Conservation (phyloP, 768 basidiomycete species). For the Pleurotus pulmonarius region DNA sequence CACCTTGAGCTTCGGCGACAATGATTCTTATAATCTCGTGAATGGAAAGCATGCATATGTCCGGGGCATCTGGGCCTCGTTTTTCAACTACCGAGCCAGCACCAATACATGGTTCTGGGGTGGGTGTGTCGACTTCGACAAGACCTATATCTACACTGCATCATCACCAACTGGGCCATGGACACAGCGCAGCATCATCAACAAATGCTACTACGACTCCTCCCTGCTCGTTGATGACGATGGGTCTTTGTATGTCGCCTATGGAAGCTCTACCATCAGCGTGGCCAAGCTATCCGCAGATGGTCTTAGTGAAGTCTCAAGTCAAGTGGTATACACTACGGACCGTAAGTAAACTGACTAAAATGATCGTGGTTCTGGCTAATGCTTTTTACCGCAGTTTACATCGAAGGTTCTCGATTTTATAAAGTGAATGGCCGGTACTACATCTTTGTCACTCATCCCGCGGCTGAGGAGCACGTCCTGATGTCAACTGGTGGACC, state of each 20-base stretch:
- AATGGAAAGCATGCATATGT: constrained; percentile 15
- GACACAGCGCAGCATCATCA: constrained; percentile 12
- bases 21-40: constrained; percentile 11
- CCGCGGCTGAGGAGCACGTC: constrained; percentile 8
- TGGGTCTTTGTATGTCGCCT: constrained; percentile 15
- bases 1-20: constrained; percentile 11
- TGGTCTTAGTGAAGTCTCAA: constrained; percentile 7
- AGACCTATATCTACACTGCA: constrained; percentile 14
- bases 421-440: constrained; percentile 15
- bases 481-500: constrained; percentile 10
- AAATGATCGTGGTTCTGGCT: background rate
- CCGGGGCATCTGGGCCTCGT: constrained; percentile 15
- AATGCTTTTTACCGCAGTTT: background rate
- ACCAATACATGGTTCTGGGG: constrained; percentile 15
- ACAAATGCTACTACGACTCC: constrained; percentile 15
- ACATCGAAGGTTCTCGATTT: constrained; percentile 13
- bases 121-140: constrained; percentile 14
- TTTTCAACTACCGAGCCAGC: constrained; percentile 12
- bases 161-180: constrained; percentile 11
- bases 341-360: background rate
- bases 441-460: constrained; percentile 15
- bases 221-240: constrained; percentile 15
- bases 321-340: constrained; percentile 9
- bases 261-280: constrained; percentile 9
- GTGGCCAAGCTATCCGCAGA: constrained; percentile 14